These are phyloP conservation scores for Basidiobolus meristosporus DNA, from an alignment of 371 early-diverging fungal species.

Conservation along the genomic window DNA sequence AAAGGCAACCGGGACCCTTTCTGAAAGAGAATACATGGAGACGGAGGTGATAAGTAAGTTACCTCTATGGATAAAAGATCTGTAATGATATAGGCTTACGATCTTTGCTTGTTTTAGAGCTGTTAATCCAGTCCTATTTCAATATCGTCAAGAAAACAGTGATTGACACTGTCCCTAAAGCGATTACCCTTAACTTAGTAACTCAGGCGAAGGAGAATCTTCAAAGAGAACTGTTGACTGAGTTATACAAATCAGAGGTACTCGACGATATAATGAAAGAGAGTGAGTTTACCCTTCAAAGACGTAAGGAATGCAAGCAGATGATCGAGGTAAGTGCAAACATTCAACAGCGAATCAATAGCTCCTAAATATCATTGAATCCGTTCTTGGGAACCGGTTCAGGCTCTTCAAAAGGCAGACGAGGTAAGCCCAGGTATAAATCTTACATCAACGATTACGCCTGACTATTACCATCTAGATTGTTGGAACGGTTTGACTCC, in stretches of 20 bases:
- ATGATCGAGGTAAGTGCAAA: constrained; percentile 64
- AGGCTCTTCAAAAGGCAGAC: constrained; percentile 82
- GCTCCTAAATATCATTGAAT: not conserved
- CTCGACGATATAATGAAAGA: constrained; percentile 86
- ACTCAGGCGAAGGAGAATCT: constrained; percentile 72
- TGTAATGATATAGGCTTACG: too few relatives aligned
- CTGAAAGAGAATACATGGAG: constrained; percentile 92
- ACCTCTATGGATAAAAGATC: too few relatives aligned
- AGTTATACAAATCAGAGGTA: constrained; percentile 87
- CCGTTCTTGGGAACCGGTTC: too few relatives aligned
- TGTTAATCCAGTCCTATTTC: constrained; percentile 89
- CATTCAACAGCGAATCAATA: not conserved
- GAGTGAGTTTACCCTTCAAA: constrained; percentile 73
- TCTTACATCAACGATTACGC: too few relatives aligned
- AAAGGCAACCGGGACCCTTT: constrained; percentile 84
- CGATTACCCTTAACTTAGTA: constrained; percentile 96
- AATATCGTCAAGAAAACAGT: constrained; percentile 95
- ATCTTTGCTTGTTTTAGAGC: too few relatives aligned
- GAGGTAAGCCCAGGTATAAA: too few relatives aligned
- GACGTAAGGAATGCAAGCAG: constrained; percentile 89
- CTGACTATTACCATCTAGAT: too few relatives aligned
- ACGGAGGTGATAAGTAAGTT: constrained; percentile 92
- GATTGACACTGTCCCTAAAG: constrained; percentile 96
- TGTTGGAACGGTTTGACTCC: too few relatives aligned
- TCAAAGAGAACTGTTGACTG: constrained; percentile 86